A percentile compares a stretch with the other conserved stretches of the same genome.
phyloP scores from a whole-genome alignment of 805 yeast genomes.

The Lipomyces sp. region DNA sequence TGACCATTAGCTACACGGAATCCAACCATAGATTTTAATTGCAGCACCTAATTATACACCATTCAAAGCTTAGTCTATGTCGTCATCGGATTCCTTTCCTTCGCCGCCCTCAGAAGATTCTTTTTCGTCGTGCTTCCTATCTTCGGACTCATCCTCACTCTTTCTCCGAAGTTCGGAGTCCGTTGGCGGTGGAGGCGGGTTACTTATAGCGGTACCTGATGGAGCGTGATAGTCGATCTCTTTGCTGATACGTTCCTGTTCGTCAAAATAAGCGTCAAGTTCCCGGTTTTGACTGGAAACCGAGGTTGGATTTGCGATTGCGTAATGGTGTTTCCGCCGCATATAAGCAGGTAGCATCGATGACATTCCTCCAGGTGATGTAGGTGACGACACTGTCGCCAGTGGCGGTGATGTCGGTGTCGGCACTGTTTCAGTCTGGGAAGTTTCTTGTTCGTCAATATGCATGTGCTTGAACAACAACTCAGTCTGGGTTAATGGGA shows the following conservation, averaged over 20 bases:
- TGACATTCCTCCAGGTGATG: slow-evolving; percentile 6
- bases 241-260: slow-evolving; percentile 31
- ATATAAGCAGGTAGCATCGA: slow-evolving; percentile 23
- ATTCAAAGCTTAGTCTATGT: slow-evolving; percentile 3
- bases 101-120: slow-evolving; percentile 4
- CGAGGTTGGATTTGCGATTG: background rate
- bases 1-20: too few species aligned
- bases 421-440: slow-evolving; percentile 5
- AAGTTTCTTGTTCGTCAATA: slow-evolving; percentile 10
- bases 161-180: slow-evolving; percentile 31
- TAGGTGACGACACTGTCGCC: background rate
- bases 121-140: background rate
- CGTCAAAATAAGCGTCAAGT: slow-evolving; percentile 34
- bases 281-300: slow-evolving; percentile 8
- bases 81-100: slow-evolving; percentile 8
- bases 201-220: background rate
- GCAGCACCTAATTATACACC: background rate
- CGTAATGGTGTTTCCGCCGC: slow-evolving; percentile 31
- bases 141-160: slow-evolving; percentile 18
- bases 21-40: too few species aligned
- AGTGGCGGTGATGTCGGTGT: slow-evolving; percentile 12
- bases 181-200: slow-evolving; percentile 34
- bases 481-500: slow-evolving; percentile 31
- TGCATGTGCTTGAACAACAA: slow-evolving; percentile 26
- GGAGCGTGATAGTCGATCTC: slow-evolving; percentile 17